Evolutionary conservation across 1,139 yeast species (phyloP), one percentile per base, ranked within the genome.

Genomic region (Hyphopichia fennica): DNA sequence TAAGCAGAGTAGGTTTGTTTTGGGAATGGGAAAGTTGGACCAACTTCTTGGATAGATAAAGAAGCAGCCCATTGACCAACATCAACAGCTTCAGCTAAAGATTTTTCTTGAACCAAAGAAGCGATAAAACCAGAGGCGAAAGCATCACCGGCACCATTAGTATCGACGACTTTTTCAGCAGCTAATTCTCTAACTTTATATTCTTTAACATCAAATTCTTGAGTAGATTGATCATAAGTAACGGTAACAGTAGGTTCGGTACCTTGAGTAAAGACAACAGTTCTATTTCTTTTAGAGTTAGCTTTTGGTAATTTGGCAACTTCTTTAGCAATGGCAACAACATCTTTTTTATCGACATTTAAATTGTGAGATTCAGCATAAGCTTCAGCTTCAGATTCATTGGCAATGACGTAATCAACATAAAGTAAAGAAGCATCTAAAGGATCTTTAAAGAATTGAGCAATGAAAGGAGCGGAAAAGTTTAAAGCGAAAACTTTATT

Each of bases 71-170:
- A 91, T 72, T 91, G 98, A 53, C 99, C 99, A 67, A 84, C 80
- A 56, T 86, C 89, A 50, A 93, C 76, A 46, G 87, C 72, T 40
- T 79, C 72, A 38, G 74, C 72, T 45, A 90, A 63, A 28, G 77
- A 54, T 67, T 86, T 81, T 53, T 85, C 90, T 68, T 84, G 73
- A 43, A 88, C 95, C 53, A 91, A 72, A 47, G 91, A 95, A 47
- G 96, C 96, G 54, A 91, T 70, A 67, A 93, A 93, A 45, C 99
- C 99, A 61, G 96, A 96, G 46, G 98, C 99, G 63, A 93, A 93
- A 19, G 99, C 98, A 64, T 93, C 99, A 66, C 99, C 99, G 37
- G 99, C 99, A 75, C 99, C 99, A 71, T 93, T 93, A 62, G 98
- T 88, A 72, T 93, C 99, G 45, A 78, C 84, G 50, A 93, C 79